Evolutionary conservation across 2,329 filamentous ascomycete species (phyloP).

Genomic region (Pseudocercospora macadamiae): DNA sequence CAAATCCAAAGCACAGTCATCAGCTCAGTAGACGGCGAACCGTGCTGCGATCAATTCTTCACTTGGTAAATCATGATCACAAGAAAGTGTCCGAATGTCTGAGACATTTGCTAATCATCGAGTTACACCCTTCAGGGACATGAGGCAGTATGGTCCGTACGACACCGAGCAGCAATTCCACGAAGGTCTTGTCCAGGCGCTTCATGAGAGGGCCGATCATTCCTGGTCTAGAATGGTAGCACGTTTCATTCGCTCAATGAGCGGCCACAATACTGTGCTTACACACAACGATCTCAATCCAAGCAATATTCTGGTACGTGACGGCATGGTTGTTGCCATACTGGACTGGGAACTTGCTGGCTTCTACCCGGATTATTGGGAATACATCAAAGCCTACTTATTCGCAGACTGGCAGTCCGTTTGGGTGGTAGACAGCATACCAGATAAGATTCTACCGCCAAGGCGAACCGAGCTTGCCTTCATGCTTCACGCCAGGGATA

Average conservation of each 20-base stretch:
- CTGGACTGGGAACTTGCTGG: slow-evolving; percentile 26
- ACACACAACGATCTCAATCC: slow-evolving; percentile 25
- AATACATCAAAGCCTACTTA: slow-evolving; percentile 16
- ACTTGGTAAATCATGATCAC: no score
- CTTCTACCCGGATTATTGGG: slow-evolving; percentile 24
- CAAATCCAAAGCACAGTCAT: slow-evolving; percentile 6
- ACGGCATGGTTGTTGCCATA: slow-evolving; percentile 19
- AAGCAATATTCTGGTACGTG: slow-evolving; percentile 25
- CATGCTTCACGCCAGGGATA: slow-evolving; percentile 10
- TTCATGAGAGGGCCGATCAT: slow-evolving; percentile 1
- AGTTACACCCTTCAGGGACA: no score
- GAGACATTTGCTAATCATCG: no score
- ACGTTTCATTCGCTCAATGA: slow-evolving; percentile 4
- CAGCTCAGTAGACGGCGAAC: slow-evolving; percentile 4
- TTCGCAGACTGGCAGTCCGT: slow-evolving; percentile 13
- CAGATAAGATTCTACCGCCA: slow-evolving; percentile 13
- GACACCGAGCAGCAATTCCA: background rate
- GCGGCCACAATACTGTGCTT: slow-evolving; percentile 15
- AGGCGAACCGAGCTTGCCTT: slow-evolving; percentile 5
- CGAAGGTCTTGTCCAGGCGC: slow-evolving; percentile 5
- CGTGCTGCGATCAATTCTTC: slow-evolving; percentile 15
- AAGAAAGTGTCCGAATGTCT: no score
- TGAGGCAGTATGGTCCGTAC: background rate
- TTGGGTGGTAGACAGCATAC: slow-evolving; percentile 13
- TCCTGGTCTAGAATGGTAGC: slow-evolving; percentile 11